A percentile compares a stretch with the other conserved stretches of the same genome.
These are phyloP conservation scores for Proliferodiscus dingleyae DNA, from an alignment of 2,329 filamentous ascomycete genomes.

Conservation along the genomic window DNA sequence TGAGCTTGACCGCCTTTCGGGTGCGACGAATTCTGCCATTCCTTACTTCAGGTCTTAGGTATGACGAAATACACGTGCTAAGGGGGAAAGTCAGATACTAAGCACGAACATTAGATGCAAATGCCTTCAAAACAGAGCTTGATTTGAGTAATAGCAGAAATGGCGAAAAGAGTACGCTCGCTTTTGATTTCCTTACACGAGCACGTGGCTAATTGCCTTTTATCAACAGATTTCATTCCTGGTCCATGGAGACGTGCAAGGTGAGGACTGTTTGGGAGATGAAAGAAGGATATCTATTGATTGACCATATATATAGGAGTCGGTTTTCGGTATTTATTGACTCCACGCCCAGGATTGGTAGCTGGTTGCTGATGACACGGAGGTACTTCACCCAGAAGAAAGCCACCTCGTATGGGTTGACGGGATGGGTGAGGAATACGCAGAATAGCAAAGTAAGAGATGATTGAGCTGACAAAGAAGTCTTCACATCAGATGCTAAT, in stretches of 20 bases:
- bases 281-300: neutral
- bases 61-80: no score
- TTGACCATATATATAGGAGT: constrained; percentile 12
- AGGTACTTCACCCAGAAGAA: constrained; percentile 50
- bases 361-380: no score
- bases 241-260: constrained; percentile 67
- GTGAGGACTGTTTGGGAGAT: constrained; percentile 35
- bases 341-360: no score
- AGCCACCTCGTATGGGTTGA: constrained; percentile 46
- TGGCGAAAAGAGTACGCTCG: neutral
- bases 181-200: no score
- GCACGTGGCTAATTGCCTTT: neutral
- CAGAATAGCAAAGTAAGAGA: constrained; percentile 46
- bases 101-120: no score
- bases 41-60: no score
- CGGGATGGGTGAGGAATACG: constrained; percentile 60
- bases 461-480: neutral
- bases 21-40: no score
- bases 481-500: neutral
- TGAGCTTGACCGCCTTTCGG: no score
- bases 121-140: neutral
- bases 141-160: no score
- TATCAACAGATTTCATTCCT: constrained; percentile 53
- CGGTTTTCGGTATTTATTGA: constrained; percentile 21
- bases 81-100: no score